Percentiles rank a stretch among this genome's conserved stretches.
Conservation (phyloP, 2,329 filamentous ascomycete species). For the Fusarium sp. region DNA sequence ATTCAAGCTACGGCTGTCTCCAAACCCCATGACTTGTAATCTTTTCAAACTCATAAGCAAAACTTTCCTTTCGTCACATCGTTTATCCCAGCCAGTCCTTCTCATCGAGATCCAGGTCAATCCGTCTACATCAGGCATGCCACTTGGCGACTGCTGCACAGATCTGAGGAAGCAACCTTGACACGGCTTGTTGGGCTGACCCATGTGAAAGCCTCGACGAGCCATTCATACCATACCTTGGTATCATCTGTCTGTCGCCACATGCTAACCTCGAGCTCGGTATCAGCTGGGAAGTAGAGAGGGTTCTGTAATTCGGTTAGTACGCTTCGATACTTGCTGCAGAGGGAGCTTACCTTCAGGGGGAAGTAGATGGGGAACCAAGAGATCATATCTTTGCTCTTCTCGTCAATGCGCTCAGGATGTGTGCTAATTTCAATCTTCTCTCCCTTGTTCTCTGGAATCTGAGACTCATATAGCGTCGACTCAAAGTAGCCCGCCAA, state of each 20-base stretch:
- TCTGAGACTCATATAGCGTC: conserved; percentile 77
- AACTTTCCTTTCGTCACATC: conserved; percentile 29
- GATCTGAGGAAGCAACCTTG: conserved; percentile 70
- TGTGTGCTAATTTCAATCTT: conserved; percentile 90
- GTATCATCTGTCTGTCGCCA: conserved; percentile 95
- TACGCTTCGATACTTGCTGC: background rate
- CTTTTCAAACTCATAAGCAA: conserved; percentile 7
- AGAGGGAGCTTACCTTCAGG: conserved; percentile 71
- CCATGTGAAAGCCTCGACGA: conserved; percentile 83
- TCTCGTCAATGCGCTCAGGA: conserved; percentile 87
- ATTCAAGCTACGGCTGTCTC: background rate
- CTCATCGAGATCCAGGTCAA: background rate
- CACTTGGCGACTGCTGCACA: conserved; percentile 74
- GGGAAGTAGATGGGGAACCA: conserved; percentile 99
- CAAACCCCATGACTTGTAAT: background rate
- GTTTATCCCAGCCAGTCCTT: background rate
- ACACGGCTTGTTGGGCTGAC: conserved; percentile 66
- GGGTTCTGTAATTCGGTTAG: conserved; percentile 67
- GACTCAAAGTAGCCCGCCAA: conserved; percentile 96
- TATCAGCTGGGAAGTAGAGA: conserved; percentile 82
- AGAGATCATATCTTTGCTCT: conserved; percentile 97
- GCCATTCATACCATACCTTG: conserved; percentile 99
- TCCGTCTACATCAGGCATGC: conserved; percentile 73
- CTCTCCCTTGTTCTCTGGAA: conserved; percentile 46
- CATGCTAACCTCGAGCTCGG: conserved; percentile 90